Percentiles rank a stretch among this genome's conserved stretches.
These are phyloP conservation scores for Pleurostoma richardsiae DNA, from an alignment of 2,329 filamentous ascomycete genomes.

Conservation along the genomic window DNA sequence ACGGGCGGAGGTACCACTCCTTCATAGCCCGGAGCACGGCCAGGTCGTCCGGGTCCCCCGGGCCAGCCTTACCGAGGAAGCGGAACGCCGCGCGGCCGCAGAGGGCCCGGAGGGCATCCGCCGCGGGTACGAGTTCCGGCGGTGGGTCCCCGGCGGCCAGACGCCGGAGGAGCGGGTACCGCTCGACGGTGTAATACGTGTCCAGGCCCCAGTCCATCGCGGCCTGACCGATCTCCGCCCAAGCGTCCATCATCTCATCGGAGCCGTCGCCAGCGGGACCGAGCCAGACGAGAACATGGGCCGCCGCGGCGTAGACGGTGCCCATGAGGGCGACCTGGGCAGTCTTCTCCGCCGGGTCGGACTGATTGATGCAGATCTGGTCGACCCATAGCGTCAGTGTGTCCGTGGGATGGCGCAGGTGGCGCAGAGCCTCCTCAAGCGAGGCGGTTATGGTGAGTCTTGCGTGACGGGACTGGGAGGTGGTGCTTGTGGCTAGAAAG, in stretches of 20 bases:
- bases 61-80: not conserved
- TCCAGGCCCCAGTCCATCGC: slow-evolving; percentile 3
- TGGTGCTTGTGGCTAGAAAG: not conserved
- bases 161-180: not conserved
- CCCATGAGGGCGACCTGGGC: slow-evolving; percentile 3
- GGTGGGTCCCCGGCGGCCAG: not conserved
- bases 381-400: slow-evolving; percentile 3
- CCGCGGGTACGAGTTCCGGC: not conserved
- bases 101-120: not conserved
- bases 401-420: not conserved
- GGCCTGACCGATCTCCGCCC: not conserved
- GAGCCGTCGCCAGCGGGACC: slow-evolving; percentile 2
- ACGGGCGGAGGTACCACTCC: not conserved
- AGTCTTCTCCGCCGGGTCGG: slow-evolving; percentile 1
- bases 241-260: slow-evolving; percentile 8
- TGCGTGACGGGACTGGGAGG: not conserved
- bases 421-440: not conserved
- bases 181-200: slow-evolving; percentile 4
- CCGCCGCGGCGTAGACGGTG: slow-evolving; percentile 1
- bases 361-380: slow-evolving; percentile 6
- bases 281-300: slow-evolving; percentile 4
- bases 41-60: not conserved
- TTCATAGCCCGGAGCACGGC: not conserved
- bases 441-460: not conserved
- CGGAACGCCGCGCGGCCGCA: not conserved